Evolutionary conservation across 2,329 filamentous ascomycete species (phyloP), one percentile per base, ranked within the genome.

Genomic region (Karstenula rhodostoma): DNA sequence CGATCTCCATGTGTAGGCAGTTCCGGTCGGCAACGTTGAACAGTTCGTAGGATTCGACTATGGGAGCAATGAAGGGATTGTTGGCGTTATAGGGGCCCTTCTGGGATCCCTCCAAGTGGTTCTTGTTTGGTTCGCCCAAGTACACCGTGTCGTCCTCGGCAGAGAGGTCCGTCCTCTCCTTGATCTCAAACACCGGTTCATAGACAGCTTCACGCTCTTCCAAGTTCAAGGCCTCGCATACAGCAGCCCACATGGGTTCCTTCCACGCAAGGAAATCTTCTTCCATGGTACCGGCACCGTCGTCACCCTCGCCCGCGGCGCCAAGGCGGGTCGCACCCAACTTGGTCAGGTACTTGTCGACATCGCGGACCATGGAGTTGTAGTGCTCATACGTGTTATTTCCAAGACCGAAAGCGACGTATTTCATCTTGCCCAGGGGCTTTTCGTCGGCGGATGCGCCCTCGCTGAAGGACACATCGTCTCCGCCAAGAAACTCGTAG

Each of bases 331-430:
- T 85, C 13, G 91, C 95, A 62, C 95, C 95, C 22, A 96, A 85
- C 73, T 91, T 94, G 73, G 88, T 85, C 60, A 99, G 83, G 63
- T 89, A 89, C 77, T 90, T 89, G 81, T 95, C 89, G 59, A 98
- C 90, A 65, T 94, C 92, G 78, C 94, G 93, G 62, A 99, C 94
- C 93, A 99, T 97, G 55, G 91, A 91, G 83, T 99, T 99, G 86
- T 97, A 99, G 84, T 99, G 95, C 78, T 99, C 95, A 78, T 99
- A 99, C 29, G 95, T 98, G 84, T 98, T 99, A 85, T 99, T 99
- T 68, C 95, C 95, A 42, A 99, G 88, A 73, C 95, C 95, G 73
- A 99, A 99, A 59, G 93, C 87, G 73, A 99, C 93, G 76, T 94
- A 99, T 78, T 94, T 94, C 75, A 99, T 86, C 73, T 92, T 94